These are phyloP conservation scores for Candida pseudoviswanathii DNA, from an alignment of 1,139 yeast species.

Conservation along the genomic window DNA sequence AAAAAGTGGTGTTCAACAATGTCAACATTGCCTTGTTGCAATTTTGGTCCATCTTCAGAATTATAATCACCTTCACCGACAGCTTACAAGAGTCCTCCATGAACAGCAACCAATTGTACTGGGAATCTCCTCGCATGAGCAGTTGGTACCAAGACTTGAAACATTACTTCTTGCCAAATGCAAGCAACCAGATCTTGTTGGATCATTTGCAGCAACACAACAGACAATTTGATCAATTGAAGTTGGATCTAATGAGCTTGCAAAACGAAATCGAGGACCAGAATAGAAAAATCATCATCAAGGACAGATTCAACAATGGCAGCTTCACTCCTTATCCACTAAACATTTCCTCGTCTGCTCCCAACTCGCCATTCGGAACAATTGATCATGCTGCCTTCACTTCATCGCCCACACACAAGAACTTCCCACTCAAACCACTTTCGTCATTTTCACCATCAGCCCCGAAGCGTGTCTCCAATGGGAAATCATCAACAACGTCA, in stretches of 20 bases:
- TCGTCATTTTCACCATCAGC: neutral
- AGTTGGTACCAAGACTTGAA: conserved; percentile 16
- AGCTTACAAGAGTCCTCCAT: conserved; percentile 15
- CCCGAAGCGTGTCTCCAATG: conserved; percentile 6
- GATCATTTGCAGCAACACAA: conserved; percentile 16
- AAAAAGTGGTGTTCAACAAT: conserved; percentile 33
- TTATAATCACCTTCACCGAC: conserved; percentile 17
- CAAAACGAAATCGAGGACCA: conserved; percentile 11
- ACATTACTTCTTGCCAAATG: conserved; percentile 16
- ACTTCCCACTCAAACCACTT: neutral
- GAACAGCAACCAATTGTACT: conserved; percentile 9
- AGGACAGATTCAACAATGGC: conserved; percentile 9
- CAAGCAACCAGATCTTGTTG: conserved; percentile 14
- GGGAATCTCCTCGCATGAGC: conserved; percentile 10
- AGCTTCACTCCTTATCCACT: conserved; percentile 17
- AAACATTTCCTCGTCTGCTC: conserved; percentile 9
- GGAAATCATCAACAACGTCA: conserved; percentile 3
- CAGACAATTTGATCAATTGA: conserved; percentile 15
- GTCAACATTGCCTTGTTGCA: conserved; percentile 33
- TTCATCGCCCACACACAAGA: neutral
- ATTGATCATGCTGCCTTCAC: conserved; percentile 1
- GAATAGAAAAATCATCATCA: conserved; percentile 1
- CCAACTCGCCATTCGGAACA: conserved; percentile 5
- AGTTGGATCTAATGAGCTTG: conserved; percentile 12
- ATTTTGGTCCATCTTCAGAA: conserved; percentile 31